Percentiles rank a stretch among this genome's conserved stretches.
Evolutionary conservation across 2,329 filamentous ascomycete genomes (phyloP).

Genomic region (Ophiocordyceps camponoti-rufipedis): DNA sequence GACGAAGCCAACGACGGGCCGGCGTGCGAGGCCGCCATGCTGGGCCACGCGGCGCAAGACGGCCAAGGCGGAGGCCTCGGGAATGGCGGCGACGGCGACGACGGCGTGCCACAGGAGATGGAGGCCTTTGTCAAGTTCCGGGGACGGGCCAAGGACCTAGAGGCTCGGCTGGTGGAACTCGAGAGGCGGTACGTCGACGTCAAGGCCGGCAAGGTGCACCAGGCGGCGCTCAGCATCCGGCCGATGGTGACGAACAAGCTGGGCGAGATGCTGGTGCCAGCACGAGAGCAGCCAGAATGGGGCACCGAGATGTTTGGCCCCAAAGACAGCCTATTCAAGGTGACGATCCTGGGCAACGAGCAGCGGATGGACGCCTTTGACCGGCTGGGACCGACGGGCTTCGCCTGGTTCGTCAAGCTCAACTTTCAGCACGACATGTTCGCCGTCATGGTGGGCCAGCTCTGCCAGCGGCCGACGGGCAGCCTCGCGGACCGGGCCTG

Average conservation of each 20-base stretch:
- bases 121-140: constrained; percentile 21
- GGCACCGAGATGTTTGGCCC: constrained; percentile 28
- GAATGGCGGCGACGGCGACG: constrained; percentile 10
- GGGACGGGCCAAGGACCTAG: constrained; percentile 21
- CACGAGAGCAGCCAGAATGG: constrained; percentile 28
- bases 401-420: constrained; percentile 34
- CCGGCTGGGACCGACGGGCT: constrained; percentile 23
- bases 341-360: constrained; percentile 29
- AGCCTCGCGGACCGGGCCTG: constrained; percentile 34
- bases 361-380: constrained; percentile 26
- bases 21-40: constrained; percentile 29
- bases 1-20: constrained; percentile 22
- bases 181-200: constrained; percentile 32
- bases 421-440: constrained; percentile 40
- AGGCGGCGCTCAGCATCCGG: constrained; percentile 28
- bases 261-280: constrained; percentile 25
- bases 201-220: constrained; percentile 31
- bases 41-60: constrained; percentile 15
- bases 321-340: constrained; percentile 36
- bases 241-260: constrained; percentile 31
- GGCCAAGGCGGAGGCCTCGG: too few species aligned
- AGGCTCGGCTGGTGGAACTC: constrained; percentile 22
- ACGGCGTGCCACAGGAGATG: constrained; percentile 3
- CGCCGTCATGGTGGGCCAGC: constrained; percentile 33
- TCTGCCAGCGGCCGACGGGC: constrained; percentile 29